Evolutionary conservation across 768 basidiomycete species (phyloP).

Genomic region (Pleurotus cornucopiae): DNA sequence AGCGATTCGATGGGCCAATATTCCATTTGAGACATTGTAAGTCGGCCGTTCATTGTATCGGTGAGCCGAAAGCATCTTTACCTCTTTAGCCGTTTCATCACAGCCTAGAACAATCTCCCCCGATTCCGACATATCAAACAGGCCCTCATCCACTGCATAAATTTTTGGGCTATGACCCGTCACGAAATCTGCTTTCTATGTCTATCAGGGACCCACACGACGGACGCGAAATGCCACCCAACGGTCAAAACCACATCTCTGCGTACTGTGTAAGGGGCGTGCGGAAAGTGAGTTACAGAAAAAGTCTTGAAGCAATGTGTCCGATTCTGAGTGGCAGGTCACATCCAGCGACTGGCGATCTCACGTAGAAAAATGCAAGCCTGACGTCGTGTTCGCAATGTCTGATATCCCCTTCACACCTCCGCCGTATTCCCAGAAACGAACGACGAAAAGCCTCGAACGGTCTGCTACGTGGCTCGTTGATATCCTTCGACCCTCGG

Average conservation of each 20-base stretch:
- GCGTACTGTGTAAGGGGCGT: constrained; percentile 66
- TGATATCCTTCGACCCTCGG: constrained; percentile 38
- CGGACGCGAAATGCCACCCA: constrained; percentile 66
- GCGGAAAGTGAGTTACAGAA: constrained; percentile 47
- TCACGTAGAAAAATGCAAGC: constrained; percentile 48
- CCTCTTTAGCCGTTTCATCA: constrained; percentile 9
- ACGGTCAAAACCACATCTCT: constrained; percentile 53
- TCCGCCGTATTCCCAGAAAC: constrained; percentile 72
- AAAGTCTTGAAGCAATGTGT: too few relatives aligned
- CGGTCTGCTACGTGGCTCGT: constrained; percentile 64
- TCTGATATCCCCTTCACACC: constrained; percentile 65
- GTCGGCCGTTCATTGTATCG: constrained; percentile 20
- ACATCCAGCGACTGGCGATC: constrained; percentile 50
- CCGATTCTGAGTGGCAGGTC: constrained; percentile 35
- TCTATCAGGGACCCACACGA: constrained; percentile 65
- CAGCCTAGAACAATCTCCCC: constrained; percentile 64
- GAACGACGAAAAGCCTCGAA: constrained; percentile 71
- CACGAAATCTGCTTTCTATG: constrained; percentile 51
- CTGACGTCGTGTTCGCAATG: constrained; percentile 70
- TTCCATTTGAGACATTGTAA: constrained; percentile 84
- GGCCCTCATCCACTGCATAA: constrained; percentile 55
- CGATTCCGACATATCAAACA: constrained; percentile 56
- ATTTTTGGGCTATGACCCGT: constrained; percentile 53
- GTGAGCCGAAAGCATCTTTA: constrained; percentile 2
- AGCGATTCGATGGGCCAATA: constrained; percentile 58